Percentiles rank a stretch among this genome's conserved stretches.
Evolutionary conservation across 352 stramenopile genomes (phyloP).

Genomic region (Globisporangium camurandrum): DNA sequence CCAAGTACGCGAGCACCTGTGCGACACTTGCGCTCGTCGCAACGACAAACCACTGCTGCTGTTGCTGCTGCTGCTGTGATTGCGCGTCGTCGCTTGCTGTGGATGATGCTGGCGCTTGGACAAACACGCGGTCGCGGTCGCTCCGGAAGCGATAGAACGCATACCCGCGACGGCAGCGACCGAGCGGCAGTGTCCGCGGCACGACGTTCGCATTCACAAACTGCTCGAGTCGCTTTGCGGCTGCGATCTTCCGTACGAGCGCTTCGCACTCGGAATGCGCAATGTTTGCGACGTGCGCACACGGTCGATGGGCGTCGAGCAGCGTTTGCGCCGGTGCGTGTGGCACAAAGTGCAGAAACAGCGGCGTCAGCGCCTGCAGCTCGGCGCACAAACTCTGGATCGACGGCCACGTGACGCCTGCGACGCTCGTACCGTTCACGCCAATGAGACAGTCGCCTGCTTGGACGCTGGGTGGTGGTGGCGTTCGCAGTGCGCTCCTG

Average conservation of each 20-base stretch:
- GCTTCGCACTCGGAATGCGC: constrained; percentile 55
- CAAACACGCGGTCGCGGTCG: constrained; percentile 44
- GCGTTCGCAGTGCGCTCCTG: too few relatives aligned
- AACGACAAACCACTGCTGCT: constrained; percentile 44
- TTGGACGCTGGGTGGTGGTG: constrained; percentile 8
- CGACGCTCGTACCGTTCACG: constrained; percentile 44
- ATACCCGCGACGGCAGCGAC: constrained; percentile 42
- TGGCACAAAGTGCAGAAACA: constrained; percentile 46
- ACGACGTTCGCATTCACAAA: constrained; percentile 56
- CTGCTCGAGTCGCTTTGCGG: constrained; percentile 41
- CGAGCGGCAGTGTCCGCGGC: constrained; percentile 49
- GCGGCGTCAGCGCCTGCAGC: constrained; percentile 17
- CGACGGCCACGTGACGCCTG: constrained; percentile 34
- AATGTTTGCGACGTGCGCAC: constrained; percentile 48
- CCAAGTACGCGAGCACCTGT: constrained; percentile 48
- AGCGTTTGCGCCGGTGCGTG: constrained; percentile 17
- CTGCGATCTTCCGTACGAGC: constrained; percentile 38
- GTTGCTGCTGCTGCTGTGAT: too few relatives aligned
- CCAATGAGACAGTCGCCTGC: constrained; percentile 56
- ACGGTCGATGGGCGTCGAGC: constrained; percentile 48
- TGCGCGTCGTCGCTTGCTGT: too few relatives aligned
- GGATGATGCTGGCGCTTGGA: constrained; percentile 32
- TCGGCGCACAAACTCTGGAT: constrained; percentile 32
- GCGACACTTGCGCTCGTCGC: constrained; percentile 17
- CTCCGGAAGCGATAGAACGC: constrained; percentile 62